phyloP scores from a whole-genome alignment of 2,329 filamentous ascomycete genomes.

The Fusarium ramigenum region DNA sequence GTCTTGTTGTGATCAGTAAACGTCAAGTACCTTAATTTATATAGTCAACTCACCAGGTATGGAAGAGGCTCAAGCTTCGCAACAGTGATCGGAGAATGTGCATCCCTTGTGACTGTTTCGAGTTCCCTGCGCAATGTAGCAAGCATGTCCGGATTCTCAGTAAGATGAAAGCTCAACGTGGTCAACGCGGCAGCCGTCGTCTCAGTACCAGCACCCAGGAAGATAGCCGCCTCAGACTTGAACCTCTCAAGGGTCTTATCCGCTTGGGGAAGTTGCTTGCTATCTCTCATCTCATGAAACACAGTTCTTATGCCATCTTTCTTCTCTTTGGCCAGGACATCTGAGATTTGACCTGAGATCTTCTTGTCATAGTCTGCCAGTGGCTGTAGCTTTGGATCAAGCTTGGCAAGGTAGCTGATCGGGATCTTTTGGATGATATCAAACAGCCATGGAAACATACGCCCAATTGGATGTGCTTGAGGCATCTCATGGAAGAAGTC shows the following conservation, averaged over 20 bases:
- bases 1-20: background rate
- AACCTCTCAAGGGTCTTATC: background rate
- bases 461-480: background rate
- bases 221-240: slow-evolving; percentile 1
- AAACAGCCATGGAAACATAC: background rate
- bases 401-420: background rate
- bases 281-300: slow-evolving; percentile 2
- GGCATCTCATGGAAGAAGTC: slow-evolving; percentile 8
- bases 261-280: background rate
- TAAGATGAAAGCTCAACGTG: background rate
- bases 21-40: background rate
- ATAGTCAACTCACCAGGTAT: background rate
- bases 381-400: background rate
- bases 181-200: background rate
- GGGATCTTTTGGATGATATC: background rate
- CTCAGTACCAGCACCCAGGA: background rate
- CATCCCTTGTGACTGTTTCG: background rate
- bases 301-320: background rate
- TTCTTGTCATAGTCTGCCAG: background rate
- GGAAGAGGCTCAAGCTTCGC: background rate
- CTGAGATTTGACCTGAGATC: background rate
- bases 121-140: background rate
- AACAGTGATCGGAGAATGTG: background rate
- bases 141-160: background rate
- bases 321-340: background rate